Base-by-base conservation (phyloP, 2,329 filamentous ascomycete species). In the Ceratocystis papillata region DNA sequence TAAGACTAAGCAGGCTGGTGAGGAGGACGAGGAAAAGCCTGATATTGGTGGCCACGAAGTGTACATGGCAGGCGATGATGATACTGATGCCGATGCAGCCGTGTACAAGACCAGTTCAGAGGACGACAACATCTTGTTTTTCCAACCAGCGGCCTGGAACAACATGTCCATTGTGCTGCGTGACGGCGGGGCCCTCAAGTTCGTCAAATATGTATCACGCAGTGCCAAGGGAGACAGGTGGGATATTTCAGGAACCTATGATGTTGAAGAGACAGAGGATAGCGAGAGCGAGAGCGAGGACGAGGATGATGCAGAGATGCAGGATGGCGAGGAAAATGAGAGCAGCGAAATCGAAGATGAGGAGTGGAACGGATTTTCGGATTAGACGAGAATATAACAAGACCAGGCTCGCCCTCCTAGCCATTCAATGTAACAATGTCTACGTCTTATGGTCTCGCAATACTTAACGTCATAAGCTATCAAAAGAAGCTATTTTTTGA, bases 161-260 rank as follows among this genome's bases (percentile, higher is more conserved):
- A 90, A 88, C 69, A 81, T 99, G 78, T 91, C 87, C 69, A 84
- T 99, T 70, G 94, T 97, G 41, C 78, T 97, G 70, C 83, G 94
- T 67, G 94, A 99, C 74, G 85, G 84, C 70, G 92, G 90, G 15
- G 87, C 88, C 15, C 79, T 99, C 73, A 87, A 90, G 74, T 99
- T 99, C 74, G 91, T 97, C 72, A 99, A 97, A 79, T 99, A 97
- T 75, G 88, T 99, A 25, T 95, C 88, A 75, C 81, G 81, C 68
- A 83, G 81, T 63, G 94, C 94, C 6, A 84, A 84, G 72, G 94
- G 94, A 0, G 94, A 97, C 76, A 82, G 94, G 55, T 97, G 92
- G 90, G 94, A 99, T 77, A 80, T 97, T 62, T 87, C 85, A 60
- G 94, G 86, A 0, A 85, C 85, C 44, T 90, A 89, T 74, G 89